Conservation (phyloP, 1,139 yeast species). For the Sugiyamaella xylanicola region DNA sequence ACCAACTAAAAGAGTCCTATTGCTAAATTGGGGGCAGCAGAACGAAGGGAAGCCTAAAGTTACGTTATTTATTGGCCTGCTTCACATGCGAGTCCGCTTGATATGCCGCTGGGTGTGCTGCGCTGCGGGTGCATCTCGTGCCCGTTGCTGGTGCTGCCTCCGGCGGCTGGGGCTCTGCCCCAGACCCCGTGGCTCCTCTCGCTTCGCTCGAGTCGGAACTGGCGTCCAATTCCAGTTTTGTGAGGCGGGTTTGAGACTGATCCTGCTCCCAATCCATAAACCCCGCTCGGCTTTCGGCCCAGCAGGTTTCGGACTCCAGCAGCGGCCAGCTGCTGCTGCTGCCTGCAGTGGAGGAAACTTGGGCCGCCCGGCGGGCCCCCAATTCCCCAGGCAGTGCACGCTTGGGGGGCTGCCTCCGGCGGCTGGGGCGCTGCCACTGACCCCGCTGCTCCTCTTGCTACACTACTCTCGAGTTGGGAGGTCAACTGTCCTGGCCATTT, state of each 20-base stretch:
- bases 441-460: neutral
- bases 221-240: no score
- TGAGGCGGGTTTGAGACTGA: no score
- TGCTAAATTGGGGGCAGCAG: neutral
- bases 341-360: no score
- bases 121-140: neutral
- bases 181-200: neutral
- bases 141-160: neutral
- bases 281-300: no score
- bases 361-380: no score
- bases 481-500: neutral
- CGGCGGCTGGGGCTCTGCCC: neutral
- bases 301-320: no score
- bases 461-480: neutral
- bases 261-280: no score
- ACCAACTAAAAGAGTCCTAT: neutral
- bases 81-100: neutral
- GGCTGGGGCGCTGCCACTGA: neutral
- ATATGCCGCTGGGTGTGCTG: no score
- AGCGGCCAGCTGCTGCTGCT: no score
- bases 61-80: neutral
- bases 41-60: neutral
- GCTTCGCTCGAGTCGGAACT: neutral
- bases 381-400: neutral
- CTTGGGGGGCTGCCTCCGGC: neutral